Conservation (phyloP, 805 yeast genomes). For the Hermanozyma aechmeae region DNA sequence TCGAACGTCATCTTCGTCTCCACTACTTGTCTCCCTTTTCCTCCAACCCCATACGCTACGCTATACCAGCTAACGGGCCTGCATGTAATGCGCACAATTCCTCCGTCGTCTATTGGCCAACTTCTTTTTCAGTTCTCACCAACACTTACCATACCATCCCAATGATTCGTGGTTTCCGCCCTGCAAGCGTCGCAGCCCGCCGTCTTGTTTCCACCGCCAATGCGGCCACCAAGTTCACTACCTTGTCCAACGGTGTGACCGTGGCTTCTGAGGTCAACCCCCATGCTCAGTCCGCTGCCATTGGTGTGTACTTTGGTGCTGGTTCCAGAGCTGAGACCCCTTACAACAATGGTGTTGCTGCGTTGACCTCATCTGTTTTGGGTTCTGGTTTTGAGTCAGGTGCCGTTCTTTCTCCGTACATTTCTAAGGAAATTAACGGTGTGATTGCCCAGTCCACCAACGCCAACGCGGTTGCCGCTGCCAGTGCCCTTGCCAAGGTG, state of each 20-base stretch:
- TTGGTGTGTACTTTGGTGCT: conserved; percentile 65
- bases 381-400: conserved; percentile 40
- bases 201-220: conserved; percentile 52
- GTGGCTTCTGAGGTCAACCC: conserved; percentile 63
- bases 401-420: conserved; percentile 43
- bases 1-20: too few species aligned
- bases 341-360: conserved; percentile 75
- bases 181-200: conserved; percentile 26
- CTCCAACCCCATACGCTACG: background rate
- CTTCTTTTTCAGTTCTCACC: conserved; percentile 1
- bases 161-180: conserved; percentile 37
- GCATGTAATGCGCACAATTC: conserved; percentile 8
- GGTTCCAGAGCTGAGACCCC: conserved; percentile 77
- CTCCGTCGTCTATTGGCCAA: conserved; percentile 12
- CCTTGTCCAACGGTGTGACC: conserved; percentile 64
- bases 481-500: conserved; percentile 39
- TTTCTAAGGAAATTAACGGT: conserved; percentile 57
- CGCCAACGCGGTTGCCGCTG: conserved; percentile 43
- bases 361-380: conserved; percentile 48
- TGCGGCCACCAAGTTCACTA: conserved; percentile 59
- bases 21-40: background rate
- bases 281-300: conserved; percentile 44
- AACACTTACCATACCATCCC: background rate
- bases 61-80: conserved; percentile 3
- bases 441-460: conserved; percentile 46